A percentile compares a stretch with the other conserved stretches of the same genome.
phyloP scores from a whole-genome alignment of 148 eudicot species.

The Camellia sinensis region DNA sequence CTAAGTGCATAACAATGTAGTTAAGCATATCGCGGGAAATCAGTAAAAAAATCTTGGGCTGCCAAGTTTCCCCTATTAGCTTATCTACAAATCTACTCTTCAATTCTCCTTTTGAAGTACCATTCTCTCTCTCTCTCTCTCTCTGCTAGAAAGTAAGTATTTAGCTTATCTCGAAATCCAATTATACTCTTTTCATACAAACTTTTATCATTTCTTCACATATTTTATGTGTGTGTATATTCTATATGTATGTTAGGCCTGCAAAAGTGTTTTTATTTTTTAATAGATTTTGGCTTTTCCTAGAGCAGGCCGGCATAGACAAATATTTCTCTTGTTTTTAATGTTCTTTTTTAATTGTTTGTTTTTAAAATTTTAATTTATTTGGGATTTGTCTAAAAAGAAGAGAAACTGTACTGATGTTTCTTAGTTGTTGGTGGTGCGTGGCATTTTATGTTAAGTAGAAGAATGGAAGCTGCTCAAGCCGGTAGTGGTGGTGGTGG shows the following conservation, averaged over 20 bases:
- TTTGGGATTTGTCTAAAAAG: constrained; percentile 22
- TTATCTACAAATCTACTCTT: constrained; percentile 8
- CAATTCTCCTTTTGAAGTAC: background rate
- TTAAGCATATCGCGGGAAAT: no score
- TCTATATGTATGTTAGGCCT: background rate
- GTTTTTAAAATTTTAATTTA: background rate
- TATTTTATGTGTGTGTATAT: background rate
- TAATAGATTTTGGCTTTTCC: constrained; percentile 12
- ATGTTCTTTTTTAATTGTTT: background rate
- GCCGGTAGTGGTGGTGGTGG: background rate
- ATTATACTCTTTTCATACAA: constrained; percentile 17
- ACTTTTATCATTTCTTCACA: background rate
- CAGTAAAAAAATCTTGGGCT: no score
- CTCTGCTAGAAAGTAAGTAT: constrained; percentile 5
- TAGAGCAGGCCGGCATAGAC: constrained; percentile 29
- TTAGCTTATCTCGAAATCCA: constrained; percentile 22
- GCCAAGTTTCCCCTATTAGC: no score
- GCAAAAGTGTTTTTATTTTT: background rate
- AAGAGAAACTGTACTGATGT: background rate
- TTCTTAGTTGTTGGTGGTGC: background rate
- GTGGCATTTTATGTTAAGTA: constrained; percentile 1
- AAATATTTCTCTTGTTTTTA: constrained; percentile 17
- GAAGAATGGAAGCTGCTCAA: constrained; percentile 15
- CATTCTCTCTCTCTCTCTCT: background rate
- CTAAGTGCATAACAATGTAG: constrained; percentile 16